Evolutionary conservation across 306 rosid genomes (phyloP).

Genomic region (Trifolium fragiferum): DNA sequence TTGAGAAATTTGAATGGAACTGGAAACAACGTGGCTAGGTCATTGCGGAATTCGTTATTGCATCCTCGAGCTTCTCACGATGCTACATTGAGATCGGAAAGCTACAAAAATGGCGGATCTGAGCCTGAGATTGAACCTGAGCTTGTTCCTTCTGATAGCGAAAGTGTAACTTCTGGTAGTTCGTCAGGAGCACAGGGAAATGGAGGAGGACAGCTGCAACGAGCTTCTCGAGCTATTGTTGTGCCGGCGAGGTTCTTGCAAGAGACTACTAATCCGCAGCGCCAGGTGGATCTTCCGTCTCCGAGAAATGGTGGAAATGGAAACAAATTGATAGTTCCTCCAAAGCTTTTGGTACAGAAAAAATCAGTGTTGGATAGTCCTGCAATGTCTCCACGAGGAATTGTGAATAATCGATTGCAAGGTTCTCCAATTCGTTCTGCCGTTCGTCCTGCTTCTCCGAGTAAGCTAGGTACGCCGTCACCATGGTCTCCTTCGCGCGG

Average conservation of each 20-base stretch:
- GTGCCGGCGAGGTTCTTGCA: constrained; percentile 79
- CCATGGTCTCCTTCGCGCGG: constrained; percentile 72
- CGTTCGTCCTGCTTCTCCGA: constrained; percentile 73
- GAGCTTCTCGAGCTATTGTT: constrained; percentile 53
- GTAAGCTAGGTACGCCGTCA: constrained; percentile 52
- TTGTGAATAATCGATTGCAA: constrained; percentile 55
- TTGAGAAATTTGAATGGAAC: constrained; percentile 51
- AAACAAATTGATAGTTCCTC: constrained; percentile 47
- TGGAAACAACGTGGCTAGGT: constrained; percentile 60
- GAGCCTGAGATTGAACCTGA: constrained; percentile 47
- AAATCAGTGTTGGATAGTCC: constrained; percentile 57
- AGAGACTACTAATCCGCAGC: constrained; percentile 63
- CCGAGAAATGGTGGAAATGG: constrained; percentile 55
- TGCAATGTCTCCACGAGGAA: constrained; percentile 69
- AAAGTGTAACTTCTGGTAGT: constrained; percentile 74
- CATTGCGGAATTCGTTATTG: constrained; percentile 62
- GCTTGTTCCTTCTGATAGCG: constrained; percentile 65
- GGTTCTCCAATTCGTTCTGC: constrained; percentile 66
- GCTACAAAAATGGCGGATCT: constrained; percentile 55
- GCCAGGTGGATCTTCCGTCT: constrained; percentile 58
- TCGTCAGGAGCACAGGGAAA: constrained; percentile 53
- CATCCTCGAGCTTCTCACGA: constrained; percentile 49
- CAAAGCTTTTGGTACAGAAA: constrained; percentile 54
- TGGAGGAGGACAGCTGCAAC: constrained; percentile 47
- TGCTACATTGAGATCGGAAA: constrained; percentile 49